A percentile compares a stretch with the other conserved stretches of the same genome.
These are phyloP conservation scores for Trichosphaerium sp. DNA, from an alignment of 78 protist genomes.

Conservation along the genomic window DNA sequence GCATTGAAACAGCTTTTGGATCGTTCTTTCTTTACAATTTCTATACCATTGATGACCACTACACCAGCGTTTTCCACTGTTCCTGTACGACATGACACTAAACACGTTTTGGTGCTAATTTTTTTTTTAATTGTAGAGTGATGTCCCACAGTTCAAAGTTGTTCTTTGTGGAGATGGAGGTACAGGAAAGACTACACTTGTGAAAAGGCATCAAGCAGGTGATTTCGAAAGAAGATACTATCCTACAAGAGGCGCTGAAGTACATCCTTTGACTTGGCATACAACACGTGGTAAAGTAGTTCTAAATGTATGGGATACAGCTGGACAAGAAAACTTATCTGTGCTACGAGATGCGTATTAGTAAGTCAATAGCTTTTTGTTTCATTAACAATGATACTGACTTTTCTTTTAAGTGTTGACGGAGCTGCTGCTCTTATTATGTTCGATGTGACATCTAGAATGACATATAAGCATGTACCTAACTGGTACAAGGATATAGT, in stretches of 20 bases:
- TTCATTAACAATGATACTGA: too few relatives aligned
- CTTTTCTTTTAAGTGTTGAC: too few relatives aligned
- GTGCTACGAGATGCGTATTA: constrained; percentile 82
- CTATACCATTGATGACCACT: too few relatives aligned
- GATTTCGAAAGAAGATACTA: constrained; percentile 91
- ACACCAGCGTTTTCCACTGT: too few relatives aligned
- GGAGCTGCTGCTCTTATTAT: constrained; percentile 98
- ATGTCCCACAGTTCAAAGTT: constrained; percentile 54
- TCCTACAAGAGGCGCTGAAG: constrained; percentile 43
- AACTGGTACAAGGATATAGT: constrained; percentile 95
- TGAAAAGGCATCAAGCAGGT: constrained; percentile 93
- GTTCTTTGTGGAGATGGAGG: constrained; percentile 97
- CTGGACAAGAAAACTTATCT: constrained; percentile 86
- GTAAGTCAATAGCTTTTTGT: too few relatives aligned
- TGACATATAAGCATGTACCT: constrained; percentile 95
- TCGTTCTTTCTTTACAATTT: too few relatives aligned
- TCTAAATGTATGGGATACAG: constrained; percentile 91
- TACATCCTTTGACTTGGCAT: constrained; percentile 64
- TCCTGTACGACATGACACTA: too few relatives aligned
- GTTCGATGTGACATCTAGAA: constrained; percentile 98
- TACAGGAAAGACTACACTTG: constrained; percentile 96
- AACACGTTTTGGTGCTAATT: too few relatives aligned
- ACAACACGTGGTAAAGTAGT: constrained; percentile 69
- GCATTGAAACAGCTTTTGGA: too few relatives aligned
- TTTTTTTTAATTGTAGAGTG: too few relatives aligned